Evolutionary conservation across 305 asterid species (phyloP).

Genomic region (Caryopteris hybrid): DNA sequence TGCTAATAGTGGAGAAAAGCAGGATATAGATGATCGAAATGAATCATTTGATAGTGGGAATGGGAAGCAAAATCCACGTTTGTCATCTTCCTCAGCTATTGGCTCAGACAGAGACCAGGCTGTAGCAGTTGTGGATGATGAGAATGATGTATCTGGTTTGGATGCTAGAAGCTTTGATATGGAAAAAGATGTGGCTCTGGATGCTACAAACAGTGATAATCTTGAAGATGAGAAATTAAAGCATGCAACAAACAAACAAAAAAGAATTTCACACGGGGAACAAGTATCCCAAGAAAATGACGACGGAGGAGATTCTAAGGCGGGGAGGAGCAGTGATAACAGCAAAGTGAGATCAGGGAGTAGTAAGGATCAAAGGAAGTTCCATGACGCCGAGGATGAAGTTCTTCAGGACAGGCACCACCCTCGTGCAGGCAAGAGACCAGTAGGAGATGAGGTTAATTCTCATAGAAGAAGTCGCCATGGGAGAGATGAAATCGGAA

Average conservation of each 20-base stretch:
- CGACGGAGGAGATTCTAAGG: slow-evolving; percentile 56
- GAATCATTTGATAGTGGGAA: slow-evolving; percentile 48
- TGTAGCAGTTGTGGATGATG: slow-evolving; percentile 35
- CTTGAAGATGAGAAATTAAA: slow-evolving; percentile 34
- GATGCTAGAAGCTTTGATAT: slow-evolving; percentile 41
- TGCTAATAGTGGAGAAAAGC: slow-evolving; percentile 35
- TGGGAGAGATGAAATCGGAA: slow-evolving; percentile 63
- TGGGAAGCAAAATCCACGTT: slow-evolving; percentile 37
- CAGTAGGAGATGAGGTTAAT: slow-evolving; percentile 42
- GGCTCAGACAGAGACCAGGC: slow-evolving; percentile 46
- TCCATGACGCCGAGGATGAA: slow-evolving; percentile 60
- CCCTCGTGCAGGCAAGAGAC: slow-evolving; percentile 36
- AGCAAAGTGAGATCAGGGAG: slow-evolving; percentile 79
- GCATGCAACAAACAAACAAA: slow-evolving; percentile 39
- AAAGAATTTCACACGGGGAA: slow-evolving; percentile 36
- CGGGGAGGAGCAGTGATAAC: slow-evolving; percentile 63
- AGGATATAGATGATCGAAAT: slow-evolving; percentile 31
- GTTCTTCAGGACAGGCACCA: slow-evolving; percentile 57
- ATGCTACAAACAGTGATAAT: slow-evolving; percentile 30
- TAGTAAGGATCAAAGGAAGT: slow-evolving; percentile 51
- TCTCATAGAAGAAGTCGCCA: slow-evolving; percentile 43
- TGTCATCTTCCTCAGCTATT: slow-evolving; percentile 36
- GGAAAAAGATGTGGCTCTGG: slow-evolving; percentile 35
- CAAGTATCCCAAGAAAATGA: slow-evolving; percentile 55
- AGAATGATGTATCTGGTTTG: slow-evolving; percentile 36